A percentile compares a stretch with the other conserved stretches of the same genome.
These are phyloP conservation scores for Zychaea mexicana DNA, from an alignment of 371 early-diverging fungal species.

Conservation along the genomic window DNA sequence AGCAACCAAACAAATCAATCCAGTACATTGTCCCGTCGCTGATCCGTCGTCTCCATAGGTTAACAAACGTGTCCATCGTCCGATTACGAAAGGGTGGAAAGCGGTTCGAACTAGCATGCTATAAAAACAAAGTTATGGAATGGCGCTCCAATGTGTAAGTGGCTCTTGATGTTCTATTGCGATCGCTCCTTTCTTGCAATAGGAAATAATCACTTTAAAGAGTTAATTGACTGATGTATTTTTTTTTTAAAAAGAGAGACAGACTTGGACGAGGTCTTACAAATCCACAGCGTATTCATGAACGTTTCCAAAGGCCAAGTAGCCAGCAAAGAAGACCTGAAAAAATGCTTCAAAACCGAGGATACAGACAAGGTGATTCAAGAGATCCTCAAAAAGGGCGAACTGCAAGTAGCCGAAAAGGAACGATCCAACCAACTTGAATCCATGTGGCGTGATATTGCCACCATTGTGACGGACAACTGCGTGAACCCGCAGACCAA, in stretches of 20 bases:
- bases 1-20: background rate
- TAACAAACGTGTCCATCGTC: constrained; percentile 96
- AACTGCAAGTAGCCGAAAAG: constrained; percentile 94
- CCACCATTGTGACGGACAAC: constrained; percentile 89
- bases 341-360: constrained; percentile 87
- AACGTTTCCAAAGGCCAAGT: constrained; percentile 97
- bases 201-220: too few species aligned
- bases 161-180: background rate
- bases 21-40: background rate
- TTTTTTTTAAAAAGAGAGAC: constrained; percentile 70
- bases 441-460: constrained; percentile 86
- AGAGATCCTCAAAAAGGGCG: constrained; percentile 95
- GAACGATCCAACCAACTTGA: constrained; percentile 89
- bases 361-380: constrained; percentile 81
- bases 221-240: background rate
- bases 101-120: constrained; percentile 97
- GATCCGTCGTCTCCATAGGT: constrained; percentile 31
- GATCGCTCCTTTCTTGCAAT: too few species aligned
- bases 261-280: constrained; percentile 95
- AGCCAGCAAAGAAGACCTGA: constrained; percentile 87
- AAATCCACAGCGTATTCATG: constrained; percentile 88
- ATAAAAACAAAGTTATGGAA: constrained; percentile 98
- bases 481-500: constrained; percentile 95
- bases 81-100: constrained; percentile 96
- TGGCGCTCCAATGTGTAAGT: constrained; percentile 92